A percentile compares a stretch with the other conserved stretches of the same genome.
phyloP scores from a whole-genome alignment of 192 early-diverging fungal species.

The Coemansia sp. region DNA sequence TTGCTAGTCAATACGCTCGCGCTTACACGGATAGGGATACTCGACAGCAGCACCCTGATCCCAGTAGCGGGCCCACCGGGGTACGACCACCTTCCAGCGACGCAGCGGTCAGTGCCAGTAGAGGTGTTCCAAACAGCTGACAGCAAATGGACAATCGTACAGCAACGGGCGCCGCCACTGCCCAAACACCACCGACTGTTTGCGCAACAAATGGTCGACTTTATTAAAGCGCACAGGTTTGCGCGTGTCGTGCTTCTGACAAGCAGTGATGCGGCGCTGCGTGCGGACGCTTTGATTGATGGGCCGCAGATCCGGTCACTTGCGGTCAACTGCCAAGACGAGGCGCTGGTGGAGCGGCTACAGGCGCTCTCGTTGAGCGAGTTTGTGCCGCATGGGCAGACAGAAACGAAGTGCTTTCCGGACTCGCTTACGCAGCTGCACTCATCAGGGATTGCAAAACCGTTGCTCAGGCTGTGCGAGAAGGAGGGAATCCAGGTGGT shows the following conservation, averaged over 20 bases:
- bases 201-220: conserved; percentile 57
- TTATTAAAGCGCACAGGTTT: conserved; percentile 58
- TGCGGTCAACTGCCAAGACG: conserved; percentile 54
- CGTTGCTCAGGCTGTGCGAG: conserved; percentile 55
- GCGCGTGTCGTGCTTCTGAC: conserved; percentile 61
- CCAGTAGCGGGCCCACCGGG: conserved; percentile 60
- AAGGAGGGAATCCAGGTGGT: conserved; percentile 39
- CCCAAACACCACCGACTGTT: conserved; percentile 54
- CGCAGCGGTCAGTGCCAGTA: conserved; percentile 27
- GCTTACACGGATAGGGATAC: conserved; percentile 61
- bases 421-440: conserved; percentile 55
- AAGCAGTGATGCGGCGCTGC: conserved; percentile 66
- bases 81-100: conserved; percentile 32
- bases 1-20: conserved; percentile 65
- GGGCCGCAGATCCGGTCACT: conserved; percentile 52
- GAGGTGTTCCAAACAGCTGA: conserved; percentile 70
- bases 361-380: conserved; percentile 16
- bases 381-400: conserved; percentile 8
- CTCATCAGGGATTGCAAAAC: conserved; percentile 60
- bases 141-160: conserved; percentile 64
- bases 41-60: conserved; percentile 59
- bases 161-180: conserved; percentile 68
- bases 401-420: conserved; percentile 5
- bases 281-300: conserved; percentile 63
- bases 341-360: conserved; percentile 25